Percentiles rank a stretch among this genome's conserved stretches.
phyloP scores from a whole-genome alignment of 805 yeast species.

The Saccharomycopsis selenospora region DNA sequence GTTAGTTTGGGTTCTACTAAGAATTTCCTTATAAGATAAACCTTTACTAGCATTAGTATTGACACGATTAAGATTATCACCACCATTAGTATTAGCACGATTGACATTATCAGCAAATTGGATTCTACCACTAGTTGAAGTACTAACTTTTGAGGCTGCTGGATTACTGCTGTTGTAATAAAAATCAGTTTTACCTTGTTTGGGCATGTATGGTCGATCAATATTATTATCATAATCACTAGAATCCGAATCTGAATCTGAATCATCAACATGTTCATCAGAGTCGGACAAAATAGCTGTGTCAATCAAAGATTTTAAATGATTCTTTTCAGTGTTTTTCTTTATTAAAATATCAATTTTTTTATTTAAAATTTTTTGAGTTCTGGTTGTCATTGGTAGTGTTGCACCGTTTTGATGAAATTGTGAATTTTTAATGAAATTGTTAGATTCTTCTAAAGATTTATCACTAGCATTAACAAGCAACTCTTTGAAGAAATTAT shows the following conservation, averaged over 20 bases:
- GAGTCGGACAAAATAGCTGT: no score
- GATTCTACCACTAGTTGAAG: conserved; percentile 5
- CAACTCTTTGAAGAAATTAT: conserved; percentile 9
- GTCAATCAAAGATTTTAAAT: neutral
- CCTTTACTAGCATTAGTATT: conserved; percentile 7
- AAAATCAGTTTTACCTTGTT: neutral
- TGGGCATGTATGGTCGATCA: conserved; percentile 16
- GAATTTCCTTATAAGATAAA: conserved; percentile 12
- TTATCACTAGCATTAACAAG: conserved; percentile 13
- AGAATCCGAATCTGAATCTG: conserved; percentile 1
- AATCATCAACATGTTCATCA: neutral
- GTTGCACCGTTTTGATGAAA: conserved; percentile 1
- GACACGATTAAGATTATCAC: neutral
- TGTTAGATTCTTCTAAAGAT: conserved; percentile 9
- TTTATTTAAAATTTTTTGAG: conserved; percentile 4
- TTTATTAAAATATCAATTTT: neutral
- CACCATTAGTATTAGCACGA: no score
- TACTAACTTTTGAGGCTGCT: neutral
- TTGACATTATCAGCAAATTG: conserved; percentile 12
- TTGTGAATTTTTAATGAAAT: conserved; percentile 13
- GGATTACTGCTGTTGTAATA: neutral
- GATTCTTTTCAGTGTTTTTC: conserved; percentile 21
- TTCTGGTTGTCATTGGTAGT: conserved; percentile 15
- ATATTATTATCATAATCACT: conserved; percentile 7
- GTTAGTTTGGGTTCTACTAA: conserved; percentile 8